Evolutionary conservation across 1,139 yeast species (phyloP), one percentile per base, ranked within the genome.

Genomic region (Suzukiozyma palmioleophila): DNA sequence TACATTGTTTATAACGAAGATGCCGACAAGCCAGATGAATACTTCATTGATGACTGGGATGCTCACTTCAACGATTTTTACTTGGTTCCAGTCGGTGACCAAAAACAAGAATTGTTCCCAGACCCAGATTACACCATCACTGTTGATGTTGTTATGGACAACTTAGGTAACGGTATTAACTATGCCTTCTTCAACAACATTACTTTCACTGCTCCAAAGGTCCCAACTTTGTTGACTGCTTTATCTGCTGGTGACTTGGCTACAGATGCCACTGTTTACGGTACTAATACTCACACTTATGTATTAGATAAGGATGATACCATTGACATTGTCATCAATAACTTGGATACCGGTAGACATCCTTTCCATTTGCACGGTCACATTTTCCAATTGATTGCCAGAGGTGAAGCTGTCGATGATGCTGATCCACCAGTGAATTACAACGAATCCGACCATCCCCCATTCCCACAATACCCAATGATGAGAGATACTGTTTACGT

Each of bases 341-440:
- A 87, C 45, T 60, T 66, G 44, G 96, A 87, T 60, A 86, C 89
- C 39, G 94, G 94, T 64, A 77, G 78, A 45, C 96, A 88, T 62
- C 96, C 96, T n/a, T 86, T 89, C 81, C 96, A 88, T 59, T 66
- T 88, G 50, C 96, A 88, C 52, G 96, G 96, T 26, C 94, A 86
- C 60, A 73, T 70, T 44, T 85, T 87, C 73, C 94, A 88, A 71
- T 70, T 85, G 8, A 56, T 86, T 39, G 77, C 73, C 37, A 75
- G 87, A 57, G 80, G 84, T 8, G 69, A 61, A 13, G 76, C 68
- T 21, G 61, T 69, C 36, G 69, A 67, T 31, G 84, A 78, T 16
- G 24, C 14, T 33, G 74, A 69, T 32, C 60, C 60, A 28, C 85
- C 84, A 33, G 71, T 72, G 18, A 66, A 75, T 12, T 77, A 70